Conservation (phyloP, 2,329 filamentous ascomycete species). For the Lanzia echinophila region DNA sequence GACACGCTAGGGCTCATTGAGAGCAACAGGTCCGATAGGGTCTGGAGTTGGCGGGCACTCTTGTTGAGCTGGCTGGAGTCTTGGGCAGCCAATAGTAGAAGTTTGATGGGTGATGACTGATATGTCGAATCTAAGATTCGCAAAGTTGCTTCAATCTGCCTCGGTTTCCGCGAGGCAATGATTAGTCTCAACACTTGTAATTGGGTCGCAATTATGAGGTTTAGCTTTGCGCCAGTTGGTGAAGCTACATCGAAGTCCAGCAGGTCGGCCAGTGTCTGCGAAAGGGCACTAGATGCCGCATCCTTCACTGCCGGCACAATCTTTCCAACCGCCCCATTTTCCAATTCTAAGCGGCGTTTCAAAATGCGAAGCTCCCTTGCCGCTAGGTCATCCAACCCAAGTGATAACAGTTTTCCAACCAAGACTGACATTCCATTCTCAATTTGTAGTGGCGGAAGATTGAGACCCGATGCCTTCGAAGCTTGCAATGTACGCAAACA, state of each 20-base stretch:
- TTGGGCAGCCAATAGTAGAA: conserved; percentile 43
- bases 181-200: conserved; percentile 59
- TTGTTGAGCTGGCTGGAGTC: conserved; percentile 46
- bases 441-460: conserved; percentile 58
- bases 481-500: conserved; percentile 54
- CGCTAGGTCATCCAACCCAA: conserved; percentile 62
- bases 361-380: conserved; percentile 61
- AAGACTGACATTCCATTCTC: conserved; percentile 69
- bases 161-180: conserved; percentile 51
- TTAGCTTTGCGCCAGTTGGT: conserved; percentile 39
- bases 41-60: conserved; percentile 58
- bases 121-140: conserved; percentile 47
- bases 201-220: conserved; percentile 57
- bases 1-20: conserved; percentile 63
- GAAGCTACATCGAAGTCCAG: conserved; percentile 51
- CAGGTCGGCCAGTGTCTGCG: conserved; percentile 47
- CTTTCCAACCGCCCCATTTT: conserved; percentile 22
- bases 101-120: conserved; percentile 49
- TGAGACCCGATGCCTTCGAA: conserved; percentile 42
- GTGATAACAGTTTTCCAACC: conserved; percentile 55
- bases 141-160: conserved; percentile 50
- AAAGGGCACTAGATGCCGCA: conserved; percentile 34
- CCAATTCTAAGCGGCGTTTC: conserved; percentile 54
- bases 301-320: conserved; percentile 17
- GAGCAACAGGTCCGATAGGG: conserved; percentile 57